Evolutionary conservation across 148 eudicot genomes (phyloP), one percentile per base, ranked within the genome.

Genomic region (Pouteria glomerata): DNA sequence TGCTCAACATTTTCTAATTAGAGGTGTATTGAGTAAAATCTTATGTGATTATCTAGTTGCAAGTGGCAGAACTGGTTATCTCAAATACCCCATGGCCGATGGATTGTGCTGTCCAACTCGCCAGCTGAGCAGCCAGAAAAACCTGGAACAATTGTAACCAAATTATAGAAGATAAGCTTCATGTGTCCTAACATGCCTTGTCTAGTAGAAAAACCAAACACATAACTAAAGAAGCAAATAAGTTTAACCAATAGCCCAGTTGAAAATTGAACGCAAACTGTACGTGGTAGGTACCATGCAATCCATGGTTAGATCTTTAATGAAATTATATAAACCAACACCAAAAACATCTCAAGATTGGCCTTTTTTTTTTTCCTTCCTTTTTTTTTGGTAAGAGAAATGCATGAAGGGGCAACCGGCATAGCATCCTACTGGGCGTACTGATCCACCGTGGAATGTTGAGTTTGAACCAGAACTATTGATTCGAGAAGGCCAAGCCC

Each of bases 21-120:
- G 48, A 21, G 42, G 13, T 13, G 7, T 39, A 0, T 23, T 10
- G 10, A 26, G 6, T 45, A 12, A n/a, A 10, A 63, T 51, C 18
- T 5, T n/a, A 1, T 16, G 58, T 21, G 42, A 50, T 60, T 47
- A 27, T 64, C 39, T 4, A 59, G 42, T 23, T 33, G 50, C 47
- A 24, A 57, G 29, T 34, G 52, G 21, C 33, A 70, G 15, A 34
- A 44, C 47, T 8, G 21, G 50, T 68, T 33, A 89, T 97, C 98
- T 95, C 98, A 76, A 88, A 95, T 34, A 95, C 87, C 37, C 98
- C 98, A 76, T 95, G 98, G 66, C 97, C 98, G 15, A 95, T 66
- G 74, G 91, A 89, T 72, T 95, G 98, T 27, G 79, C 85, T 15
- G 90, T 81, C 98, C 97, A 95, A 74, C 97, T 86, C 14, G 85